These are phyloP conservation scores for Hsuehochloa calcarea DNA, from an alignment of 176 grass and related monocot genomes.

Conservation along the genomic window DNA sequence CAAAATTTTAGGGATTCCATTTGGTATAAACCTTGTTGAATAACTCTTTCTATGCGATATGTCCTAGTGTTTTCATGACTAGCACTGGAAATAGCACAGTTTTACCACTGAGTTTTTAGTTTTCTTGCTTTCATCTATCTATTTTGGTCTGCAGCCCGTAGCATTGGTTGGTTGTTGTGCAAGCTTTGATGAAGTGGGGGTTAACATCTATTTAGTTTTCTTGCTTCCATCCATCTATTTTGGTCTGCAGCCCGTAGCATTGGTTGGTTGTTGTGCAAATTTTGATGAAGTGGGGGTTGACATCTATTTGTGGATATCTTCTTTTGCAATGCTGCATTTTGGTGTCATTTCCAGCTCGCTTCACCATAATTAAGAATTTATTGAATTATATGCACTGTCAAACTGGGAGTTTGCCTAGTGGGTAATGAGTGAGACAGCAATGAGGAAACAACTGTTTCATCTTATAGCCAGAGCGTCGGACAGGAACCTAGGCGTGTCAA, in stretches of 20 bases:
- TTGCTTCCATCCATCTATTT: conserved; percentile 19
- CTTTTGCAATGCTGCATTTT: background rate
- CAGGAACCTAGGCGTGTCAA: background rate
- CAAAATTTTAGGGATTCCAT: conserved; percentile 5
- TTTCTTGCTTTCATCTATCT: conserved; percentile 8
- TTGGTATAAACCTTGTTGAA: background rate
- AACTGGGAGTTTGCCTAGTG: background rate
- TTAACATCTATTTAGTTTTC: too few relatives aligned
- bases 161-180: too few relatives aligned
- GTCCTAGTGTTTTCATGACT: background rate
- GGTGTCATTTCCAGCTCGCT: background rate
- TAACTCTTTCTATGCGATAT: background rate
- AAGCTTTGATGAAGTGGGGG: too few relatives aligned
- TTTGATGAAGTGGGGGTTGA: background rate
- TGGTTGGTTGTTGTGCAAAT: background rate
- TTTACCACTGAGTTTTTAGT: background rate
- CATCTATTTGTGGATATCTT: background rate
- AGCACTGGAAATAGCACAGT: conserved; percentile 17
- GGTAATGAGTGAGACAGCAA: background rate
- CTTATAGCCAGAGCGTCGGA: background rate
- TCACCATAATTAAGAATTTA: background rate
- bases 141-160: too few relatives aligned
- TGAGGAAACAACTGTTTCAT: background rate
- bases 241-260: background rate
- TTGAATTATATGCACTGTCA: background rate